Percentiles rank a stretch among this genome's conserved stretches.
Conservation (phyloP, 768 basidiomycete genomes). For the Pisolithus albus region DNA sequence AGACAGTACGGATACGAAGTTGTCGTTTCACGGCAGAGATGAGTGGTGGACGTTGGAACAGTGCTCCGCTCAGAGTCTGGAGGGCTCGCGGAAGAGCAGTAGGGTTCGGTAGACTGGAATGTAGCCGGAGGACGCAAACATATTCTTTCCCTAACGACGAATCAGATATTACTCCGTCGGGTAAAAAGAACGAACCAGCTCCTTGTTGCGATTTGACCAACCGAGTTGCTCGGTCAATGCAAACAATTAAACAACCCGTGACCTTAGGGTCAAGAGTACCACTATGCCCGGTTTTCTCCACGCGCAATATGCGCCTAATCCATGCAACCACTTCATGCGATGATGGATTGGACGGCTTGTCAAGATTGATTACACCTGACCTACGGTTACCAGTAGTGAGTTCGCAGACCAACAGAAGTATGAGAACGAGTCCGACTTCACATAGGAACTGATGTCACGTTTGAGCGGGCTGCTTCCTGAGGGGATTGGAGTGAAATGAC, state of each 20-base stretch:
- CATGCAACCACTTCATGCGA: slow-evolving; percentile 99
- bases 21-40: slow-evolving; percentile 99
- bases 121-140: slow-evolving; percentile 91
- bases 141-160: slow-evolving; percentile 81
- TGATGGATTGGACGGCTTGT: slow-evolving; percentile 98
- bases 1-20: slow-evolving; percentile 93
- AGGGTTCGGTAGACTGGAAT: slow-evolving; percentile 74
- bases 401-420: neutral
- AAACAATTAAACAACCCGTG: slow-evolving; percentile 97
- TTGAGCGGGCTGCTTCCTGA: slow-evolving; percentile 91
- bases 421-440: slow-evolving; percentile 53
- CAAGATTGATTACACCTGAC: slow-evolving; percentile 97
- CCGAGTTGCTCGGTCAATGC: slow-evolving; percentile 96
- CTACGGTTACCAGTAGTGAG: slow-evolving; percentile 34
- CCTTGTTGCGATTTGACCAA: slow-evolving; percentile 98
- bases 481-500: slow-evolving; percentile 97
- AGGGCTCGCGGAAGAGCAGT: slow-evolving; percentile 86
- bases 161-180: neutral
- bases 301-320: slow-evolving; percentile 92
- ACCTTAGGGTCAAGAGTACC: slow-evolving; percentile 99
- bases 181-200: slow-evolving; percentile 53
- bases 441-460: slow-evolving; percentile 84
- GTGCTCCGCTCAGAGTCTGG: slow-evolving; percentile 93
- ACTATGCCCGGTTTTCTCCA: slow-evolving; percentile 98
- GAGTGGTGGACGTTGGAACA: slow-evolving; percentile 97